phyloP scores from a whole-genome alignment of 1,139 yeast genomes.

The Pichia terricola region DNA sequence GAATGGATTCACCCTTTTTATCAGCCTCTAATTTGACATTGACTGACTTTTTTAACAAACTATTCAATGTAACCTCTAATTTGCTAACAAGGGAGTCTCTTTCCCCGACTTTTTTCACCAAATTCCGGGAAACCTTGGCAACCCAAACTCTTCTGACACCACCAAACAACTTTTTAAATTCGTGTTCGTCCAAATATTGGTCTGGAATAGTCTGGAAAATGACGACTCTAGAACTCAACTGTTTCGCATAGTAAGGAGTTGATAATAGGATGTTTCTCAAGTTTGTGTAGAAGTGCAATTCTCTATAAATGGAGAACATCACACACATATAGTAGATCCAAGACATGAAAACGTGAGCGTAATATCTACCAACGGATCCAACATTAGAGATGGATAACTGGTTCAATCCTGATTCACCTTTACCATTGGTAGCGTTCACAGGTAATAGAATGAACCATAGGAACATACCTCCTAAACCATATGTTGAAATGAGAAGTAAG shows the following conservation, averaged over 20 bases:
- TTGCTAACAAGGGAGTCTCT: constrained; percentile 44
- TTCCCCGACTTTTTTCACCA: constrained; percentile 44
- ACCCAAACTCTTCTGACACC: constrained; percentile 52
- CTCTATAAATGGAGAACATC: constrained; percentile 58
- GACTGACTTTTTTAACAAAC: constrained; percentile 46
- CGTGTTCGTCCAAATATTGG: constrained; percentile 38
- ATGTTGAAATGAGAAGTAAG: constrained; percentile 49
- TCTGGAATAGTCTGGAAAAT: constrained; percentile 55
- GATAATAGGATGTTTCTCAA: constrained; percentile 61
- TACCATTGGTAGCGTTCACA: constrained; percentile 77
- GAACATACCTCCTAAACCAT: constrained; percentile 57
- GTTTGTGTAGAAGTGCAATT: constrained; percentile 56
- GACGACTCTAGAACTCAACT: constrained; percentile 57
- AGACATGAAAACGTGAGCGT: constrained; percentile 64
- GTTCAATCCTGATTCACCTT: constrained; percentile 41
- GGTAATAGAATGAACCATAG: constrained; percentile 78
- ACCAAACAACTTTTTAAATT: constrained; percentile 49
- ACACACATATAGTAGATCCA: constrained; percentile 58
- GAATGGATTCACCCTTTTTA: constrained; percentile 44
- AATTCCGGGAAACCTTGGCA: constrained; percentile 48
- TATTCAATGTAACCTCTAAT: constrained; percentile 52
- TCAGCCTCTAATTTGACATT: constrained; percentile 45
- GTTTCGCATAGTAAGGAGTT: constrained; percentile 60
- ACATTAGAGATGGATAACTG: constrained; percentile 57
- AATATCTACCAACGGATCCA: constrained; percentile 46